phyloP scores from a whole-genome alignment of 768 basidiomycete genomes.

The Neoboletus brunneissimus region DNA sequence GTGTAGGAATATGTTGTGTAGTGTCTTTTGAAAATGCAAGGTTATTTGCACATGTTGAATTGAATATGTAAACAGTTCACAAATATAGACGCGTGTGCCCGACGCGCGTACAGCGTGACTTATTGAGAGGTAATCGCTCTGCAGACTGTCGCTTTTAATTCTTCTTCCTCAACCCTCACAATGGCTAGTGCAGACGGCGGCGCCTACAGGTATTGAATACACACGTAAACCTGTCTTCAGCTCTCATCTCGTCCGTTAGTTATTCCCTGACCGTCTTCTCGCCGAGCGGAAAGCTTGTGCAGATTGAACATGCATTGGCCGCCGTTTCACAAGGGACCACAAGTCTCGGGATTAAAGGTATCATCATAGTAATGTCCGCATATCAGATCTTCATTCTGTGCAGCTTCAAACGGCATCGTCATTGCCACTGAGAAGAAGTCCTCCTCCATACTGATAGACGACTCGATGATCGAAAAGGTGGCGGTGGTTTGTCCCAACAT shows the following conservation, averaged over 20 bases:
- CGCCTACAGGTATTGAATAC: slow-evolving; percentile 59
- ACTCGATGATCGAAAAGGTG: slow-evolving; percentile 97
- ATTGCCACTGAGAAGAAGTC: slow-evolving; percentile 99
- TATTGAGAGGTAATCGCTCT: slow-evolving; percentile 12
- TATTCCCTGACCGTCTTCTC: slow-evolving; percentile 99
- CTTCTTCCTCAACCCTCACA: slow-evolving; percentile 16
- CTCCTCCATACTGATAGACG: slow-evolving; percentile 95
- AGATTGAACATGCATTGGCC: slow-evolving; percentile 99
- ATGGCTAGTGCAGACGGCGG: slow-evolving; percentile 85
- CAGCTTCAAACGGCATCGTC: slow-evolving; percentile 98
- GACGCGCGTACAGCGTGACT: slow-evolving; percentile 26
- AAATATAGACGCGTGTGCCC: slow-evolving; percentile 31
- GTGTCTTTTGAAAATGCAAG: no score
- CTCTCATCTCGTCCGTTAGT: slow-evolving; percentile 42
- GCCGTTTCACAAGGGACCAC: slow-evolving; percentile 95
- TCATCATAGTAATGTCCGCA: slow-evolving; percentile 28
- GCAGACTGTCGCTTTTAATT: slow-evolving; percentile 22
- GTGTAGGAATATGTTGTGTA: neutral
- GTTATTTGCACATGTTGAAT: slow-evolving; percentile 22
- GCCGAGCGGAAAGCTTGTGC: slow-evolving; percentile 97
- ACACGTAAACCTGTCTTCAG: slow-evolving; percentile 16
- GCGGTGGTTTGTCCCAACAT: slow-evolving; percentile 98
- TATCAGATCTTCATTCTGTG: slow-evolving; percentile 14
- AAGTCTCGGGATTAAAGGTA: slow-evolving; percentile 97
- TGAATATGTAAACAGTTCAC: slow-evolving; percentile 16